These are phyloP conservation scores for Nidula microcarpa DNA, from an alignment of 768 basidiomycete species.

Conservation along the genomic window DNA sequence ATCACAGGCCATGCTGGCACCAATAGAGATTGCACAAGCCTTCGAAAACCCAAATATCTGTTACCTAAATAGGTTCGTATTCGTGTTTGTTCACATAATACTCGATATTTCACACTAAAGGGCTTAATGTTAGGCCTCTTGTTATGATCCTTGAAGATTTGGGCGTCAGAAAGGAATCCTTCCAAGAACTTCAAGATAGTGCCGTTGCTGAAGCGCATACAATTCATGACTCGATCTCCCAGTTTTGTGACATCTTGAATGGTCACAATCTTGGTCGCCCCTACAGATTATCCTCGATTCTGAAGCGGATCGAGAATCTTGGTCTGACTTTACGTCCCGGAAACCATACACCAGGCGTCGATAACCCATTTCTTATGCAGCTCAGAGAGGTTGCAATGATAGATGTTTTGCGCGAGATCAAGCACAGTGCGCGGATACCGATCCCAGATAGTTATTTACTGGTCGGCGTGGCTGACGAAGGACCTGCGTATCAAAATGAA, in stretches of 20 bases:
- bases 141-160: slow-evolving; percentile 80
- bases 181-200: slow-evolving; percentile 57
- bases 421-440: slow-evolving; percentile 70
- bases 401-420: slow-evolving; percentile 68
- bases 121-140: slow-evolving; percentile 45
- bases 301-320: slow-evolving; percentile 45
- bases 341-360: slow-evolving; percentile 27
- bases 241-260: slow-evolving; percentile 47
- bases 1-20: slow-evolving; percentile 41
- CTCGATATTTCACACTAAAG: no score
- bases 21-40: slow-evolving; percentile 71
- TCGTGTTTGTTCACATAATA: no score
- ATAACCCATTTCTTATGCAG: slow-evolving; percentile 55
- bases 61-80: slow-evolving; percentile 62
- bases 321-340: slow-evolving; percentile 43
- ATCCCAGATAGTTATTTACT: slow-evolving; percentile 66
- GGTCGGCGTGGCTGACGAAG: slow-evolving; percentile 84
- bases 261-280: slow-evolving; percentile 38
- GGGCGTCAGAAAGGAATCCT: slow-evolving; percentile 54
- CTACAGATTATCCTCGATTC: slow-evolving; percentile 48
- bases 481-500: slow-evolving; percentile 53
- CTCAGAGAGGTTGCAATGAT: slow-evolving; percentile 61
- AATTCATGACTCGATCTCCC: slow-evolving; percentile 52
- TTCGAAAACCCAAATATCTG: slow-evolving; percentile 58
- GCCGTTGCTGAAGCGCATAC: slow-evolving; percentile 56